Evolutionary conservation across 495 filamentous ascomycete genomes (phyloP).

Genomic region (Aspergillus funiculosus): DNA sequence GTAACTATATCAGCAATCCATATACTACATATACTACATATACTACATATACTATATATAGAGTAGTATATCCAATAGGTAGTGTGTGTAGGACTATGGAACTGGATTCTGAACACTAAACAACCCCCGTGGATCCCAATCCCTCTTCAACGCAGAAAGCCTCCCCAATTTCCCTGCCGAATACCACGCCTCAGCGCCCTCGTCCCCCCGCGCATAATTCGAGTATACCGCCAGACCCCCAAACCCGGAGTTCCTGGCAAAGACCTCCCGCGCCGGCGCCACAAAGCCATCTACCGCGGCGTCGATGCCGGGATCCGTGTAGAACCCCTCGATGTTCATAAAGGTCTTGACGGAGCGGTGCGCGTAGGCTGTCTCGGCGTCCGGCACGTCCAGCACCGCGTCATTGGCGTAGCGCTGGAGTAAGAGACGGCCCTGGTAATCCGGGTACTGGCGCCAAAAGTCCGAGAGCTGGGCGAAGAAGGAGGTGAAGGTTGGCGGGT

Average conservation of each 20-base stretch:
- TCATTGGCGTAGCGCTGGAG: background rate
- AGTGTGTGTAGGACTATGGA: too few species aligned
- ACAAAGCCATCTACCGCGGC: background rate
- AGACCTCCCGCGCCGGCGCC: background rate
- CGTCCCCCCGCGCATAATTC: conserved; percentile 38
- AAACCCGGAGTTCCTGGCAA: background rate
- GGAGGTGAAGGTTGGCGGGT: background rate
- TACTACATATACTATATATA: too few species aligned
- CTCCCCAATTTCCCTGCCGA: conserved; percentile 9
- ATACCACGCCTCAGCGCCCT: conserved; percentile 26
- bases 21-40: too few species aligned
- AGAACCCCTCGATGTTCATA: background rate
- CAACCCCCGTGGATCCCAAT: conserved; percentile 25
- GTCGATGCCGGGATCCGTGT: background rate
- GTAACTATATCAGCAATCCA: too few species aligned
- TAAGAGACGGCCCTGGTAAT: background rate
- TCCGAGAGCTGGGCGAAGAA: background rate
- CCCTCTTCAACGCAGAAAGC: conserved; percentile 21
- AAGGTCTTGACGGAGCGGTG: background rate
- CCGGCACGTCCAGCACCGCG: background rate
- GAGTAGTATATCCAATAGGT: too few species aligned
- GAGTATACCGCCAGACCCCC: too few species aligned
- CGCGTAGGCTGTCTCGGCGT: background rate
- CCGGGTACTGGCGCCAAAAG: background rate
- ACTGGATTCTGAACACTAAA: conserved; percentile 18